Evolutionary conservation across 1,139 yeast species (phyloP).

Genomic region (Yarrowia galli): DNA sequence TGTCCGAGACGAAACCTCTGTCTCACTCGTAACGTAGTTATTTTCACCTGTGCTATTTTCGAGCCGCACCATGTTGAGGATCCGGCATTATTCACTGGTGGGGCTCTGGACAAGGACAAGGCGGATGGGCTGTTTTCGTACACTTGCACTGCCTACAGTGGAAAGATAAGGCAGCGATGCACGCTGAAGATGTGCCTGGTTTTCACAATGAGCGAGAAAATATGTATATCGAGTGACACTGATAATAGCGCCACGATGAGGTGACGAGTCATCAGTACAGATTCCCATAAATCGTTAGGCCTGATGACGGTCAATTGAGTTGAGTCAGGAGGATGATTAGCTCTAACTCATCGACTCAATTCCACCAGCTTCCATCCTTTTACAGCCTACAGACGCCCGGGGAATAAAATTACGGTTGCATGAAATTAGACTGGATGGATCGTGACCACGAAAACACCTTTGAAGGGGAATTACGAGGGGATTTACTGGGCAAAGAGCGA

Average conservation of each 20-base stretch:
- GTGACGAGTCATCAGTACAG: neutral
- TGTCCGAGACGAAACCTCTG: conserved; percentile 3
- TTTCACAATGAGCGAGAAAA: neutral
- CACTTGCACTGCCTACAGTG: neutral
- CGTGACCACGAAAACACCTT: neutral
- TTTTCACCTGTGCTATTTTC: neutral
- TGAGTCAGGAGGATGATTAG: conserved; percentile 9
- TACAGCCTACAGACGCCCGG: conserved; percentile 9
- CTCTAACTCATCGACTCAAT: conserved; percentile 7
- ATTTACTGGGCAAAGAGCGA: neutral
- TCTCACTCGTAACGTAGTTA: conserved; percentile 16
- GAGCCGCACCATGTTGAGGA: neutral
- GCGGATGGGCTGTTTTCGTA: conserved; percentile 4
- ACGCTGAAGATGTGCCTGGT: neutral
- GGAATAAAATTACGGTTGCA: conserved; percentile 19
- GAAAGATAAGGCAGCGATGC: conserved; percentile 13
- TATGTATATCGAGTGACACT: neutral
- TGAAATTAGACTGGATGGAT: conserved; percentile 11
- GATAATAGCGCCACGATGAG: neutral
- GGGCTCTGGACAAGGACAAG: neutral
- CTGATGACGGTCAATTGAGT: neutral
- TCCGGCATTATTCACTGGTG: neutral
- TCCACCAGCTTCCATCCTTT: conserved; percentile 33
- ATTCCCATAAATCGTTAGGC: neutral
- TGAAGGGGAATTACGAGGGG: neutral